A percentile compares a stretch with the other conserved stretches of the same genome.
Conservation (phyloP, 139 green algal species). For the Nannochloris sp. region DNA sequence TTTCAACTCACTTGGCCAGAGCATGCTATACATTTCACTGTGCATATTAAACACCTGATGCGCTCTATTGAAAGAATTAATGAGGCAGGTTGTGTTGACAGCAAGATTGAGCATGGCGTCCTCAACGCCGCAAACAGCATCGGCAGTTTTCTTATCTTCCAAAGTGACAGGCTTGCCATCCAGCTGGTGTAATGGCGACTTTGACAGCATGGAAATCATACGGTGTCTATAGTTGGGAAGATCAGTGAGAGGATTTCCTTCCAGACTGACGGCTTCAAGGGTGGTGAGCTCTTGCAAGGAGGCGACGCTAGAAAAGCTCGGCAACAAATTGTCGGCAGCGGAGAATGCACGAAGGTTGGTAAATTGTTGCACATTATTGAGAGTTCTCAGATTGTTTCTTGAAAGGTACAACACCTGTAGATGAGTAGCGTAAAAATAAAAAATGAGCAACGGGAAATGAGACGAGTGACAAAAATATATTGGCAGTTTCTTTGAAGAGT, state of each 20-base stretch:
- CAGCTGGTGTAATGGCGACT: conserved; percentile 33
- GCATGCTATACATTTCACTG: conserved; percentile 42
- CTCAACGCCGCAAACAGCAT: conserved; percentile 35
- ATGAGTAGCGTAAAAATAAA: no score
- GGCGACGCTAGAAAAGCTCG: conserved; percentile 10
- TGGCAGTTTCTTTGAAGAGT: no score
- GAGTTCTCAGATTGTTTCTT: conserved; percentile 31
- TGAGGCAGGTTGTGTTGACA: conserved; percentile 55
- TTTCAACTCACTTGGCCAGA: no score
- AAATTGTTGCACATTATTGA: conserved; percentile 55
- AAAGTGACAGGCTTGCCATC: conserved; percentile 44
- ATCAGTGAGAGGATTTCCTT: conserved; percentile 53
- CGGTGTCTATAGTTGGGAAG: conserved; percentile 54
- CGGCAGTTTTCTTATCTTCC: conserved; percentile 36
- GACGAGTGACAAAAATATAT: no score
- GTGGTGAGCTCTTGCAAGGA: conserved; percentile 1
- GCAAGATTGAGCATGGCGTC: conserved; percentile 48
- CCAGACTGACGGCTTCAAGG: conserved; percentile 50
- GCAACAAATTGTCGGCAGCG: conserved; percentile 54
- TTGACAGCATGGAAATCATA: conserved; percentile 8
- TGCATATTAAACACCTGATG: conserved; percentile 52
- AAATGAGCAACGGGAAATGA: no score
- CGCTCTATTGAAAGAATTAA: conserved; percentile 56
- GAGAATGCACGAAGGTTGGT: conserved; percentile 33
- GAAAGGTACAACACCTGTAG: no score